These are phyloP conservation scores for Rubroshorea leprosula DNA, from an alignment of 345 rosid species.

Conservation along the genomic window DNA sequence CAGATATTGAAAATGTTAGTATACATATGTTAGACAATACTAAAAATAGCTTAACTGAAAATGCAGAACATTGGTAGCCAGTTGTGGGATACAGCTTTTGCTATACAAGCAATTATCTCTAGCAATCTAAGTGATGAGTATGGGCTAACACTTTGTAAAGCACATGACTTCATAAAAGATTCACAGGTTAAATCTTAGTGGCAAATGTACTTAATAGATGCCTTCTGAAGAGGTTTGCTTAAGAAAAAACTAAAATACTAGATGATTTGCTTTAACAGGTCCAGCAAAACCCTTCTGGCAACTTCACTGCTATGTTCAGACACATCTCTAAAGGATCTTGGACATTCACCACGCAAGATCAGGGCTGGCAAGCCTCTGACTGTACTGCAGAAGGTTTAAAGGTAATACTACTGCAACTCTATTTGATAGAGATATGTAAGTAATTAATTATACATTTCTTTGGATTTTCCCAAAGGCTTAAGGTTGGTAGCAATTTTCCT, in stretches of 20 bases:
- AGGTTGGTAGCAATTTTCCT: neutral
- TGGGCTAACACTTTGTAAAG: constrained; percentile 40
- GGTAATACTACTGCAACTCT: constrained; percentile 27
- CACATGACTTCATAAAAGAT: constrained; percentile 47
- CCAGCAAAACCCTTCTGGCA: constrained; percentile 48
- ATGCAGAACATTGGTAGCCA: constrained; percentile 54
- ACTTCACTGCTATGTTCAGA: constrained; percentile 56
- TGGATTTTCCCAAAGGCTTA: neutral
- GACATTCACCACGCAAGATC: constrained; percentile 62
- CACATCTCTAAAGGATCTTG: constrained; percentile 61
- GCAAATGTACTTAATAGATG: too few species aligned
- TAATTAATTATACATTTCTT: neutral
- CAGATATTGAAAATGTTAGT: too few species aligned
- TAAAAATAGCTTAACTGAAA: too few species aligned
- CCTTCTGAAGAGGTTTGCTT: too few species aligned
- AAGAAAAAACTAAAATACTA: too few species aligned
- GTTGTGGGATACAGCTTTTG: constrained; percentile 58
- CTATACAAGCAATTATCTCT: constrained; percentile 54
- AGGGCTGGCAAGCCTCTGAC: constrained; percentile 73
- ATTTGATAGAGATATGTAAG: neutral
- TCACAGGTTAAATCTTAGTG: too few species aligned
- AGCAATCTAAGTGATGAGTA: constrained; percentile 35
- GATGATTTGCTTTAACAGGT: constrained; percentile 35
- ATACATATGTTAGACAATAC: too few species aligned
- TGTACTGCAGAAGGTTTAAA: constrained; percentile 66